These are phyloP conservation scores for Hemisphaericaspora nanyangensis DNA, from an alignment of 805 yeast species.

Conservation along the genomic window DNA sequence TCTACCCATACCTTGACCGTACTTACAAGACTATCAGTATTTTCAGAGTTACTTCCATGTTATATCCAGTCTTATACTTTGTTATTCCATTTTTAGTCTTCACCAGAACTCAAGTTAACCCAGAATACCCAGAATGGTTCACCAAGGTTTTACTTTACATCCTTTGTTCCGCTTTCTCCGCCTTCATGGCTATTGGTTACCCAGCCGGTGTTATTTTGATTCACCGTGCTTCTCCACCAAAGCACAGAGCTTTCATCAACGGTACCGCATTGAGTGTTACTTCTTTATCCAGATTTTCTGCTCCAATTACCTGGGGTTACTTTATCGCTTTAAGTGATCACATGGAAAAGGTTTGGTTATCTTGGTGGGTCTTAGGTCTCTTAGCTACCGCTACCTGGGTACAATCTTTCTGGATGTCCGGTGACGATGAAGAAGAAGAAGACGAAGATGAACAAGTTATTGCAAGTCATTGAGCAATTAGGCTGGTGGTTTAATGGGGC, in stretches of 20 bases:
- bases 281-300: conserved; percentile 25
- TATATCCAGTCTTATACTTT: conserved; percentile 41
- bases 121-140: conserved; percentile 14
- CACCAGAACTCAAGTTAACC: conserved; percentile 25
- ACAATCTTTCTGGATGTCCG: conserved; percentile 21
- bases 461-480: too few relatives aligned
- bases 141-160: conserved; percentile 5
- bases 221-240: conserved; percentile 46
- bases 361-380: conserved; percentile 23
- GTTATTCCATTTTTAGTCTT: conserved; percentile 42
- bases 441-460: conserved; percentile 12
- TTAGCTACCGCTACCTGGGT: conserved; percentile 18
- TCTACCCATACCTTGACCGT: conserved; percentile 49
- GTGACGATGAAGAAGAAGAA: conserved; percentile 21
- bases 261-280: conserved; percentile 49
- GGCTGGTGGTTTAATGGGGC: too few relatives aligned
- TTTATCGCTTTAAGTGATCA: conserved; percentile 25
- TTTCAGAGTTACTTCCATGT: conserved; percentile 31
- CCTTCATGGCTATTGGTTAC: conserved; percentile 36
- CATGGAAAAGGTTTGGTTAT: conserved; percentile 19
- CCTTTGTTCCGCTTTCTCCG: conserved; percentile 12
- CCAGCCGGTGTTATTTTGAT: conserved; percentile 47
- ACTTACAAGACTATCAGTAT: conserved; percentile 38
- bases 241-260: conserved; percentile 51
- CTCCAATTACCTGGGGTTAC: conserved; percentile 27